These are phyloP conservation scores for Monilinia fructigena DNA, from an alignment of 2,329 filamentous ascomycete species.

Conservation along the genomic window DNA sequence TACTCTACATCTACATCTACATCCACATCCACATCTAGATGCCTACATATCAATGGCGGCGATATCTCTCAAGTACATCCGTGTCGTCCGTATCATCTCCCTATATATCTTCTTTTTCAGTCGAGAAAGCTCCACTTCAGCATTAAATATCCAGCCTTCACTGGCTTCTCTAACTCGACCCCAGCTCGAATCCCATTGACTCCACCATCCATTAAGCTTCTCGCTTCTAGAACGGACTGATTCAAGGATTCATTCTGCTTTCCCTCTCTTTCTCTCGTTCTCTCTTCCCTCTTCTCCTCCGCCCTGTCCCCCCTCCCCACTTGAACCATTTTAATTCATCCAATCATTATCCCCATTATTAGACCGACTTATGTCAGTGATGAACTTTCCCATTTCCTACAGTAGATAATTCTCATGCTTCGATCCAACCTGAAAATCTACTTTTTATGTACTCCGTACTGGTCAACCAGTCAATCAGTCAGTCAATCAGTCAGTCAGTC, in stretches of 20 bases:
- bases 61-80: too few species aligned
- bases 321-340: not conserved
- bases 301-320: not conserved
- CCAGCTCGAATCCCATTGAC: not conserved
- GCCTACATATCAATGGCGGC: too few species aligned
- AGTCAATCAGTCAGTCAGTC: not conserved
- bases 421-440: not conserved
- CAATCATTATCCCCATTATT: not conserved
- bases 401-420: not conserved
- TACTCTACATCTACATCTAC: too few species aligned
- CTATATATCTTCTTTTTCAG: too few species aligned
- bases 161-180: not conserved
- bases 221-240: constrained; percentile 18
- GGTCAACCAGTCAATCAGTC: not conserved
- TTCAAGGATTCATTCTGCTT: not conserved
- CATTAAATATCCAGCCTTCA: not conserved
- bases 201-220: not conserved
- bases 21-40: too few species aligned
- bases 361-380: constrained; percentile 14
- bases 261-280: too few species aligned
- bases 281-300: too few species aligned
- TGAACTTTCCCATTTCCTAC: not conserved
- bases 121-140: too few species aligned
- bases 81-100: too few species aligned
- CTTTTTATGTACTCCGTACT: too few species aligned